Evolutionary conservation across 768 basidiomycete genomes (phyloP), one percentile per base, ranked within the genome.

Genomic region (Hortiboletus campestris): DNA sequence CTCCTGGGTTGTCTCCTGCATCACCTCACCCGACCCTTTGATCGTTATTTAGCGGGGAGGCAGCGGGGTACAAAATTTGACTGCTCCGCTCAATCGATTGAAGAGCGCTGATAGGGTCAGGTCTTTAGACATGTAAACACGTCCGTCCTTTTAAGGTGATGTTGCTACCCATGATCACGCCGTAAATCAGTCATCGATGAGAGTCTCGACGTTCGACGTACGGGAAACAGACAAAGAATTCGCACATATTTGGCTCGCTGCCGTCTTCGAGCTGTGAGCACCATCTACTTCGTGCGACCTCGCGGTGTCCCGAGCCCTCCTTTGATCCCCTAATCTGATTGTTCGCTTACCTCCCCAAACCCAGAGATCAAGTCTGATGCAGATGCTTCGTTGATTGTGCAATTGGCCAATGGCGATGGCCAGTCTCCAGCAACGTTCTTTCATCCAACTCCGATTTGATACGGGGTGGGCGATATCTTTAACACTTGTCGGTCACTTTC

Each of bases 371-470:
- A 6, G 46, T 22, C 35, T 19, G 40, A 52, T 46, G 11, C 39
- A 20, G 40, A 52, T 46, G 11, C 14, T 25, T 31, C 14, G 22
- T 35, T 17, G 62, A 61, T 54, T 11, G 49, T 20, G 19, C 53
- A 43, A 54, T 51, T 34, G 45, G 35, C 17, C 51, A 51, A 48
- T 54, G 31, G 38, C 31, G 48, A 58, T 45, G 46, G 17, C 48
- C 54, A 14, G 12, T 38, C 16, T 16, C 9, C 34, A 36, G 17
- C 29, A 59, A 58, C 47, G 45, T 49, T 53, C 25, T 3, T 14
- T 4, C 14, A 11, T 46, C 29, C 45, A 45, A 46, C 53, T 53
- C 64, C 64, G 64, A 55, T n/a, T 44, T 63, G 60, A 58, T 44
- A 53, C 49, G 38, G 28, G 25, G n/a, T 41, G 46, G 28, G 38